Evolutionary conservation across 768 basidiomycete species (phyloP).

Genomic region (Trametes elegans): DNA sequence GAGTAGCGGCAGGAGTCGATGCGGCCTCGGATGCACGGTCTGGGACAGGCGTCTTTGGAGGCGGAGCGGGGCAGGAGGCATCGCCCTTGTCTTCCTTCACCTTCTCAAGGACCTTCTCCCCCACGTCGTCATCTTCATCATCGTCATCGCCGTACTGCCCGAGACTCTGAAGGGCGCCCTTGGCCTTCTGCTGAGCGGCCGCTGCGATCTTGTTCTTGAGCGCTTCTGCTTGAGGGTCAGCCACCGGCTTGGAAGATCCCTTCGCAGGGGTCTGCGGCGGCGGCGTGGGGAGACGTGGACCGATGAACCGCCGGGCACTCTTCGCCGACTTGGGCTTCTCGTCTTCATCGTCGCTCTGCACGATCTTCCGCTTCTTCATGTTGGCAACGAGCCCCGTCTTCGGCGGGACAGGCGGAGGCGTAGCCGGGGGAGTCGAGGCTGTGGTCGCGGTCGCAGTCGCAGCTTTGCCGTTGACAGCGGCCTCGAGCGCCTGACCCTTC

Average conservation of each 20-base stretch:
- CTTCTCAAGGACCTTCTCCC: conserved; percentile 28
- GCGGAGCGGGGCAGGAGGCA: not conserved
- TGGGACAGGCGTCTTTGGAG: not conserved
- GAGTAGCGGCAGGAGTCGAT: not conserved
- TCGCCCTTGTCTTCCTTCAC: not conserved
- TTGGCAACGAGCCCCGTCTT: conserved; percentile 45
- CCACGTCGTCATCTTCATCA: conserved; percentile 32
- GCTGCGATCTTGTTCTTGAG: conserved; percentile 56
- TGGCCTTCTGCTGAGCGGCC: conserved; percentile 23
- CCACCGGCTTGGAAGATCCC: conserved; percentile 19
- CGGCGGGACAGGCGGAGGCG: conserved; percentile 24
- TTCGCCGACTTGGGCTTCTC: conserved; percentile 50
- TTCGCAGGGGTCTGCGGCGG: conserved; percentile 26
- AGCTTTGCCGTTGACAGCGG: conserved; percentile 40
- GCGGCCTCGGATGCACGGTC: not conserved
- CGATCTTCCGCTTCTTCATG: conserved; percentile 48
- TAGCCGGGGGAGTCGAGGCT: conserved; percentile 16
- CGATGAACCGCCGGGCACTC: conserved; percentile 57
- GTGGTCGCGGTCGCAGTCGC: not conserved
- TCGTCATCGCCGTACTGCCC: conserved; percentile 43
- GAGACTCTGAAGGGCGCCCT: conserved; percentile 38
- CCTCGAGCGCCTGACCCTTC: conserved; percentile 71
- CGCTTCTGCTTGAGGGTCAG: conserved; percentile 55
- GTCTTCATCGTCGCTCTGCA: conserved; percentile 48
- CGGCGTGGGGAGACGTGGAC: conserved; percentile 60